These are phyloP conservation scores for Solanum chmielewskii DNA, from an alignment of 257 asterid species.

Conservation along the genomic window DNA sequence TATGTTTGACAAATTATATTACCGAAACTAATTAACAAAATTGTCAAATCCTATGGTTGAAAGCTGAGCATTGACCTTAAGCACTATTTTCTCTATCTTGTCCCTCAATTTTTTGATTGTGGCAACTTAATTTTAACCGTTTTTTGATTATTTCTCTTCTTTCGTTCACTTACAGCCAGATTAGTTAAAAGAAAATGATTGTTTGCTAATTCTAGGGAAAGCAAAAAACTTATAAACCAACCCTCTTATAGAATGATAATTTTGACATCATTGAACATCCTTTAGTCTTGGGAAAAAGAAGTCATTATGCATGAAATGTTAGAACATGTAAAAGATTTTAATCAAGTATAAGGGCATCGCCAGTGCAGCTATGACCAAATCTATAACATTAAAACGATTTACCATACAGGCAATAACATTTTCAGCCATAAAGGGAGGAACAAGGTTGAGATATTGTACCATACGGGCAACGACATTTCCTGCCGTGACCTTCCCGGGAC, in stretches of 20 bases:
- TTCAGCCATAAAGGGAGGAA: slow-evolving; percentile 20
- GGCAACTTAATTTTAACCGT: neutral
- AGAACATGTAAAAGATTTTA: neutral
- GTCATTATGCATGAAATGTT: neutral
- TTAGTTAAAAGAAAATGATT: neutral
- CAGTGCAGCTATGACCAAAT: neutral
- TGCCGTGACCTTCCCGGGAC: slow-evolving; percentile 76
- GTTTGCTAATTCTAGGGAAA: neutral
- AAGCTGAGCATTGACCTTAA: neutral
- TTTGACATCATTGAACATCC: neutral
- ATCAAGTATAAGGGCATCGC: neutral
- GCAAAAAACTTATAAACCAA: neutral
- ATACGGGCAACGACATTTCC: slow-evolving; percentile 65
- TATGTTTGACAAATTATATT: neutral
- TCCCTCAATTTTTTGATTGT: neutral
- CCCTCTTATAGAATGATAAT: neutral
- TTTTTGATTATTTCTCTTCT: neutral
- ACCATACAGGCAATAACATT: slow-evolving; percentile 59
- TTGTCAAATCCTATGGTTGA: neutral
- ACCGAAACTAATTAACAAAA: neutral
- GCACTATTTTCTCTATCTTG: neutral
- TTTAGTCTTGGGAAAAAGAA: neutral
- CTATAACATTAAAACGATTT: slow-evolving; percentile 1
- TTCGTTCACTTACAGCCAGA: neutral
- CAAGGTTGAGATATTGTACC: slow-evolving; percentile 28